Conservation (phyloP, 108 stramenopile genomes). For the Cyclotella distinguenda region DNA sequence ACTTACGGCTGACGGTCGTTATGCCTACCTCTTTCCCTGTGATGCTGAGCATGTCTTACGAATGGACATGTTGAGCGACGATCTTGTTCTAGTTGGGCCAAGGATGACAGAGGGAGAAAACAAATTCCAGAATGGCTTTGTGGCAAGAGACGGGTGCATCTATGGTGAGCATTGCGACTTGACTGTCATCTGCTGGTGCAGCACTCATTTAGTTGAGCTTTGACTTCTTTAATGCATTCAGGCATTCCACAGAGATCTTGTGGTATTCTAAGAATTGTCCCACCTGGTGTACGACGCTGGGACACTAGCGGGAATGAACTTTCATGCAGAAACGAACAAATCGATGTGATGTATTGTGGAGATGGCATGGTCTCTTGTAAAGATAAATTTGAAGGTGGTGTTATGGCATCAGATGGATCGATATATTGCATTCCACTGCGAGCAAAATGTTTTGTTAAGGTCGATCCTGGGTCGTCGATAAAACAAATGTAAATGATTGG, state of each 20-base stretch:
- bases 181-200: no score
- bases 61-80: constrained; percentile 55
- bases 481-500: no score
- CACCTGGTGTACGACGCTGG: constrained; percentile 31
- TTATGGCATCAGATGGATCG: constrained; percentile 59
- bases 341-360: constrained; percentile 64
- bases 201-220: no score
- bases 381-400: constrained; percentile 77
- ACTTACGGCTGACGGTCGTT: constrained; percentile 48
- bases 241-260: constrained; percentile 65
- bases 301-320: constrained; percentile 19
- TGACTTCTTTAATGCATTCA: neutral
- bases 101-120: constrained; percentile 64
- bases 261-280: constrained; percentile 58
- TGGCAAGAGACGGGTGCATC: constrained; percentile 57
- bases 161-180: constrained; percentile 30
- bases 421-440: constrained; percentile 70
- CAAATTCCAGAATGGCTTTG: constrained; percentile 74
- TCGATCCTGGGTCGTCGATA: constrained; percentile 39
- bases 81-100: constrained; percentile 53
- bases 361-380: constrained; percentile 61
- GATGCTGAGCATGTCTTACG: constrained; percentile 49
- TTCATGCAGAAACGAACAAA: constrained; percentile 40
- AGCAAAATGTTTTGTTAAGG: constrained; percentile 55
- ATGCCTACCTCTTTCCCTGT: constrained; percentile 67